These are phyloP conservation scores for Hirschfeldia incana DNA, from an alignment of 345 rosid species.

Conservation along the genomic window DNA sequence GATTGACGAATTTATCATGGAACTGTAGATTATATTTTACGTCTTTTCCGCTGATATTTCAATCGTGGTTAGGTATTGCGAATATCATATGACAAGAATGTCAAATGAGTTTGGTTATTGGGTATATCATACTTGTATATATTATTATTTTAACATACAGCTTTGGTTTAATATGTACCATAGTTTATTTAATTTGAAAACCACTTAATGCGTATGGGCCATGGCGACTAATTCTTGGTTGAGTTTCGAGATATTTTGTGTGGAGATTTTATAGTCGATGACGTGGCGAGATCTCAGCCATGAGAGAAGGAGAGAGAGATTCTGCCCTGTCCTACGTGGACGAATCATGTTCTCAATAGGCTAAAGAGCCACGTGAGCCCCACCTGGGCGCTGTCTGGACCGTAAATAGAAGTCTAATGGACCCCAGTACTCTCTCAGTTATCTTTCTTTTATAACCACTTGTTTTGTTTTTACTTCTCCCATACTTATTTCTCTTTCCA, in stretches of 20 bases:
- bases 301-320: slow-evolving; percentile 35
- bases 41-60: neutral
- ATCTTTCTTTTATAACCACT: slow-evolving; percentile 30
- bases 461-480: slow-evolving; percentile 27
- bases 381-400: slow-evolving; percentile 36
- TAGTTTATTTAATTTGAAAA: neutral
- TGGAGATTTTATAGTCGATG: slow-evolving; percentile 26
- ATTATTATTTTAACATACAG: neutral
- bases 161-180: neutral
- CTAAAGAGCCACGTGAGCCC: slow-evolving; percentile 50
- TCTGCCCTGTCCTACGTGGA: slow-evolving; percentile 52
- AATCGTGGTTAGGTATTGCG: neutral
- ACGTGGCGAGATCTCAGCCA: slow-evolving; percentile 36
- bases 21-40: neutral
- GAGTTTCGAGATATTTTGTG: slow-evolving; percentile 37
- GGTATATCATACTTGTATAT: neutral
- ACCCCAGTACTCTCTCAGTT: slow-evolving; percentile 7
- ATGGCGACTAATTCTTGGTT: slow-evolving; percentile 27
- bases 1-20: neutral
- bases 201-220: slow-evolving; percentile 1
- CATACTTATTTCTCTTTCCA: slow-evolving; percentile 11
- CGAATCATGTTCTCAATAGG: slow-evolving; percentile 38
- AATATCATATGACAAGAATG: neutral
- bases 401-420: slow-evolving; percentile 30
- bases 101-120: neutral